Evolutionary conservation across 2,329 filamentous ascomycete genomes (phyloP), one percentile per base, ranked within the genome.

Genomic region (Parascedosporium putredinis): DNA sequence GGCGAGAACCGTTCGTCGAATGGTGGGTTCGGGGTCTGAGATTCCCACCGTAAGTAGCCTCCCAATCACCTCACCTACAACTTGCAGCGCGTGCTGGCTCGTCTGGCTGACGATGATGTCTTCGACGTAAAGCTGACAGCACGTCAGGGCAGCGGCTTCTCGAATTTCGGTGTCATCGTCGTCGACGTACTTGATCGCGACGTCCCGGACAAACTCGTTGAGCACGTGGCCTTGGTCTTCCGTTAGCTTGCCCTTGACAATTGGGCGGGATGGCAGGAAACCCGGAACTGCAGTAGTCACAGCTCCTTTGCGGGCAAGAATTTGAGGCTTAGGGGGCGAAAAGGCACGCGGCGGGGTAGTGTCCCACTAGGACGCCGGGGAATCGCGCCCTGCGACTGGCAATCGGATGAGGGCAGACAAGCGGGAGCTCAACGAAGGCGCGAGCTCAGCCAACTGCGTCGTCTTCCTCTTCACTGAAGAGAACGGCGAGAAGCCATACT

Each of bases 61-160:
- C 67, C 97, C 90, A 52, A 99, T 95, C 27, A 99, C 93, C 63
- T 98, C 93, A 50, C 91, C 88, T 43, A 99, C 94, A 24, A 98
- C 93, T 63, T 96, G 89, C 36, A 97, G 87, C 1, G 93, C 91
- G 64, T 98, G 93, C 56, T 91, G 88, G 63, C 93, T 97, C 5
- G 91, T 96, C 68, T 99, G 93, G 59, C 95, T 93, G 59, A 98
- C 89, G 56, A 98, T 97, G 0, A 93, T 93, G 62, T 99, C 94
- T 58, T 88, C 84, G 43, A 97, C 87, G 61, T 97, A 97, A 43
- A 99, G 79, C 64, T 99, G 94, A 62, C 94, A 99, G 67, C 93
- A 97, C 4, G 94, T 99, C 53, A 99, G 74, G 14, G 93, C 90
- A 2, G 93, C 91, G 14, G 93, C 93, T 66, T 95, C 91, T 52